Conservation (phyloP, 2,329 filamentous ascomycete species). For the Trichoderma arundinaceum region DNA sequence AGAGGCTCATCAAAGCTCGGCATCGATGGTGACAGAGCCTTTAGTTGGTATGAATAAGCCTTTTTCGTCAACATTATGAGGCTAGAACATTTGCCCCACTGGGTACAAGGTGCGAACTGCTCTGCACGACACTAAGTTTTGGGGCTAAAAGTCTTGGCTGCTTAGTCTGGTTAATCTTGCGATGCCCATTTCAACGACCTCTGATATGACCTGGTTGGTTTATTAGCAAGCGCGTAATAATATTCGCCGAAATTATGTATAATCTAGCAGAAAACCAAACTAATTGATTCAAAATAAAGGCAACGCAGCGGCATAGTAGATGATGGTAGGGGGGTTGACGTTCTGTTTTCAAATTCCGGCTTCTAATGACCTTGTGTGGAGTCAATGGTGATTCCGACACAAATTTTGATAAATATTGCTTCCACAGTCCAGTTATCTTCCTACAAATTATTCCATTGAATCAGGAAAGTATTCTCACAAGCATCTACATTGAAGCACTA, state of each 20-base stretch:
- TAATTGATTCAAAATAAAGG: too few relatives aligned
- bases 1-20: neutral
- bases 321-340: too few relatives aligned
- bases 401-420: too few relatives aligned
- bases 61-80: neutral
- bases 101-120: neutral
- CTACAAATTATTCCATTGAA: neutral
- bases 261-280: too few relatives aligned
- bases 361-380: too few relatives aligned
- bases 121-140: neutral
- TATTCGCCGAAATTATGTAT: too few relatives aligned
- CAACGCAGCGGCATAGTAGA: too few relatives aligned
- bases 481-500: neutral
- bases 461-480: neutral
- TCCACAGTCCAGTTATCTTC: neutral
- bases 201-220: neutral
- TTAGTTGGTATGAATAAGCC: constrained; percentile 16
- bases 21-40: neutral
- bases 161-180: neutral
- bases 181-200: neutral
- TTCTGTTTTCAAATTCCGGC: too few relatives aligned
- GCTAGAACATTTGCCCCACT: neutral
- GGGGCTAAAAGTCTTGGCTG: constrained; percentile 14
- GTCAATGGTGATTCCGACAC: too few relatives aligned
- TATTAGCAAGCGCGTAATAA: too few relatives aligned